phyloP scores from a whole-genome alignment of 495 filamentous ascomycete species.

The Saxispiralis lemnorum region DNA sequence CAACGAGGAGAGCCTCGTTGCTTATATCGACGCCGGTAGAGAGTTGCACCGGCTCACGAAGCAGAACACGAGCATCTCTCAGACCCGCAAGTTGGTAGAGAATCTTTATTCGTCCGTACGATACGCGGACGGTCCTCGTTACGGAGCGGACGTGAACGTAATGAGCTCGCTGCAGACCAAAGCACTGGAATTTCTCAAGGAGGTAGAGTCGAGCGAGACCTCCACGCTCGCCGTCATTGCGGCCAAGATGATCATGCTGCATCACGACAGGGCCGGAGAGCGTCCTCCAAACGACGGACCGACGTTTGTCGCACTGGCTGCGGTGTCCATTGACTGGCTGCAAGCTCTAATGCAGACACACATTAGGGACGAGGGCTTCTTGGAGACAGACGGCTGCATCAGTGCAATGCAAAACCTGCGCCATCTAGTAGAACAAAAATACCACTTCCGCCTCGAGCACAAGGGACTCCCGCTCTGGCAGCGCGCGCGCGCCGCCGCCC shows the following conservation, averaged over 20 bases:
- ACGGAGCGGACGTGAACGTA: constrained; percentile 70
- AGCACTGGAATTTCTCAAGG: constrained; percentile 53
- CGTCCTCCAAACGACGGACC: constrained; percentile 22
- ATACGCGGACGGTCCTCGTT: constrained; percentile 56
- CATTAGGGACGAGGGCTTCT: constrained; percentile 11
- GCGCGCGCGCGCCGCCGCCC: constrained; percentile 49
- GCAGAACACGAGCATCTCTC: constrained; percentile 38
- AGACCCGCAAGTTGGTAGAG: constrained; percentile 36
- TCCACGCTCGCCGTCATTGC: constrained; percentile 49
- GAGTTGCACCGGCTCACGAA: constrained; percentile 70
- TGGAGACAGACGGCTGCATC: constrained; percentile 25
- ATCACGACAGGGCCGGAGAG: constrained; percentile 29
- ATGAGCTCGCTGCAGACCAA: constrained; percentile 60
- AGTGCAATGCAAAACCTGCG: constrained; percentile 48
- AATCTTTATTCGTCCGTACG: constrained; percentile 42
- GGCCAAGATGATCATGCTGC: constrained; percentile 49
- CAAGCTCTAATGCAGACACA: constrained; percentile 36
- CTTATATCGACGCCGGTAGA: constrained; percentile 59
- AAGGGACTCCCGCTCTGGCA: constrained; percentile 58
- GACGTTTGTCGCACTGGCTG: constrained; percentile 77
- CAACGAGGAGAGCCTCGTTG: constrained; percentile 60
- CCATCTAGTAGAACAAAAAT: constrained; percentile 43
- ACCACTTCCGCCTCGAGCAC: constrained; percentile 31
- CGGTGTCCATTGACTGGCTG: constrained; percentile 52
- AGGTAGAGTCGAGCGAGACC: constrained; percentile 54